phyloP scores from a whole-genome alignment of 805 yeast genomes.

The Grigorovia yakushimaensis region DNA sequence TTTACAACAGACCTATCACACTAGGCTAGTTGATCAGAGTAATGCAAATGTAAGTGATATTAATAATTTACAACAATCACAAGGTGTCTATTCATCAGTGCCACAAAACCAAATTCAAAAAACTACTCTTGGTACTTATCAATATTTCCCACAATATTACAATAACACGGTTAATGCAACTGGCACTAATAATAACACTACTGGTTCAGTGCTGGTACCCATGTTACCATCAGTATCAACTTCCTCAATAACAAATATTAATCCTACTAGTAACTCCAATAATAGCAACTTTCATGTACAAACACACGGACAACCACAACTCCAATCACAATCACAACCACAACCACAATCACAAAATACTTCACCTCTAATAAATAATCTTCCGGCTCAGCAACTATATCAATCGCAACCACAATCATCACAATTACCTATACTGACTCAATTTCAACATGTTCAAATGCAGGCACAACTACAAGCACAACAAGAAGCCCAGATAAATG shows the following conservation, averaged over 20 bases:
- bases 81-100: background rate
- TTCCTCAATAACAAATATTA: background rate
- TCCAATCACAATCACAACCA: background rate
- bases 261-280: background rate
- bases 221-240: background rate
- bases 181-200: background rate
- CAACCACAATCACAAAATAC: background rate
- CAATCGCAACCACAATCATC: background rate
- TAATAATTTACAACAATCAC: background rate
- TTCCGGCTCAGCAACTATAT: background rate
- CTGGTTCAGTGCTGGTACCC: background rate
- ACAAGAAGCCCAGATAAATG: conserved; percentile 4
- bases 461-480: conserved; percentile 2
- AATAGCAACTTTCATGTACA: background rate
- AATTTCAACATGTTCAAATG: conserved; percentile 3
- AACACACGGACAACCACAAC: background rate
- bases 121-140: background rate
- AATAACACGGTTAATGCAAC: background rate
- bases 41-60: too few species aligned
- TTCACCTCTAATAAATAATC: background rate
- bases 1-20: background rate
- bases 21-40: too few species aligned
- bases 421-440: background rate
- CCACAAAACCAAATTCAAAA: background rate
- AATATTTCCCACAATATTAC: background rate